Conservation (phyloP, 768 basidiomycete species). For the Tricholoma sp. region DNA sequence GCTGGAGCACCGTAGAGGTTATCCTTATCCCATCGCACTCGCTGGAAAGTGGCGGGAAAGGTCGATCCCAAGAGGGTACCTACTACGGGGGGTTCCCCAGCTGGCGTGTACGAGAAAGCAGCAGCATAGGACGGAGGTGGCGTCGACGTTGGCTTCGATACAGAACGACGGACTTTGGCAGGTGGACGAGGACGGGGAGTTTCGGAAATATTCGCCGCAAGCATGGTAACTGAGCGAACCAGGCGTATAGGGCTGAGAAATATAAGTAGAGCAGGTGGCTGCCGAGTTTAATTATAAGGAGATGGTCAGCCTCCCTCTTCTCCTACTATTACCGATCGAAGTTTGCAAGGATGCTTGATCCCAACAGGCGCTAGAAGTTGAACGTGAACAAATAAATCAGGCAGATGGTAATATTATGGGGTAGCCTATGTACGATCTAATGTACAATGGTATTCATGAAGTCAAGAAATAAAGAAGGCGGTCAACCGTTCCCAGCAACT, state of each 20-base stretch:
- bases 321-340: background rate
- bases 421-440: slow-evolving; percentile 7
- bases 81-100: slow-evolving; percentile 14
- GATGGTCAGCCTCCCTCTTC: slow-evolving; percentile 1
- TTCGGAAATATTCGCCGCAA: slow-evolving; percentile 29
- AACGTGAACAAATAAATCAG: background rate
- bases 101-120: slow-evolving; percentile 29
- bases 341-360: no score
- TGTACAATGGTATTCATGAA: slow-evolving; percentile 14
- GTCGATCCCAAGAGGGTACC: slow-evolving; percentile 34
- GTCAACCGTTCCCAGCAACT: background rate
- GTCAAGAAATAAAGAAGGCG: background rate
- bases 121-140: slow-evolving; percentile 43
- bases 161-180: slow-evolving; percentile 54
- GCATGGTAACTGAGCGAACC: slow-evolving; percentile 18
- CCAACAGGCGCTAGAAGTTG: no score
- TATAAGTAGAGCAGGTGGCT: slow-evolving; percentile 2
- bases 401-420: background rate
- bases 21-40: slow-evolving; percentile 20
- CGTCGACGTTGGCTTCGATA: slow-evolving; percentile 28
- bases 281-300: slow-evolving; percentile 2
- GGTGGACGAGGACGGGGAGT: slow-evolving; percentile 71
- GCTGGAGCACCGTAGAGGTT: slow-evolving; percentile 6
- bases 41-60: slow-evolving; percentile 30
- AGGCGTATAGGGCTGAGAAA: background rate